These are phyloP conservation scores for Verticillium klebahnii DNA, from an alignment of 2,329 filamentous ascomycete species.

Conservation along the genomic window DNA sequence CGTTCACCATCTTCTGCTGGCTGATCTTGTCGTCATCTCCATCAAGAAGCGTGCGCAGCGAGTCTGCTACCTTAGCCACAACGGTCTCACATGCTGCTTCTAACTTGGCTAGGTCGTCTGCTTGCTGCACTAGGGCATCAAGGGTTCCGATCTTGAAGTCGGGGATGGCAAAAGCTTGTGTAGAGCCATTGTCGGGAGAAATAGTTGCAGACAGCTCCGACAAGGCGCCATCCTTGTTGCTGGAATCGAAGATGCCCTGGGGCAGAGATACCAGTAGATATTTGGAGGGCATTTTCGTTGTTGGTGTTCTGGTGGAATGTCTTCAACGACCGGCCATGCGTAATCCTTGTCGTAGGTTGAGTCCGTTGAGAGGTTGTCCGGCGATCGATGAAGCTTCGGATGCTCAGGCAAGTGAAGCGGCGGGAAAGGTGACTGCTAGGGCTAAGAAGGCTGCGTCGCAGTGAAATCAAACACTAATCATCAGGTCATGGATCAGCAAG, in stretches of 20 bases:
- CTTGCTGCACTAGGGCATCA: conserved; percentile 91
- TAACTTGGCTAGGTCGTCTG: conserved; percentile 89
- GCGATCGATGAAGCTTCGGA: background rate
- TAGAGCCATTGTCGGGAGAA: conserved; percentile 67
- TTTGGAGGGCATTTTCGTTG: conserved; percentile 45
- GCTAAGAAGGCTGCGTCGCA: too few relatives aligned
- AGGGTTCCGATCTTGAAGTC: conserved; percentile 98
- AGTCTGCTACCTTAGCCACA: conserved; percentile 83
- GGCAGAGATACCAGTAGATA: conserved; percentile 91
- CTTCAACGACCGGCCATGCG: background rate
- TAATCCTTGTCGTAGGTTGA: background rate
- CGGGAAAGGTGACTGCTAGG: too few relatives aligned
- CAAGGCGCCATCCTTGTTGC: conserved; percentile 76
- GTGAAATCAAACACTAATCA: too few relatives aligned
- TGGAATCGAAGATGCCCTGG: conserved; percentile 76
- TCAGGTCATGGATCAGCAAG: too few relatives aligned
- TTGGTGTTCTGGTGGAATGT: background rate
- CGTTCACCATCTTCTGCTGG: conserved; percentile 89
- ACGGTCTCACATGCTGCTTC: conserved; percentile 74
- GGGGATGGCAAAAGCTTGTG: conserved; percentile 75
- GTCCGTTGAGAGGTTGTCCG: background rate
- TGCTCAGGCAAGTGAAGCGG: too few relatives aligned
- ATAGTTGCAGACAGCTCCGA: conserved; percentile 69
- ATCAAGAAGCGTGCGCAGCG: conserved; percentile 75
- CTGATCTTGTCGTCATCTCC: conserved; percentile 78